Evolutionary conservation across 345 rosid genomes (phyloP).

Genomic region (Ceriops tagal): DNA sequence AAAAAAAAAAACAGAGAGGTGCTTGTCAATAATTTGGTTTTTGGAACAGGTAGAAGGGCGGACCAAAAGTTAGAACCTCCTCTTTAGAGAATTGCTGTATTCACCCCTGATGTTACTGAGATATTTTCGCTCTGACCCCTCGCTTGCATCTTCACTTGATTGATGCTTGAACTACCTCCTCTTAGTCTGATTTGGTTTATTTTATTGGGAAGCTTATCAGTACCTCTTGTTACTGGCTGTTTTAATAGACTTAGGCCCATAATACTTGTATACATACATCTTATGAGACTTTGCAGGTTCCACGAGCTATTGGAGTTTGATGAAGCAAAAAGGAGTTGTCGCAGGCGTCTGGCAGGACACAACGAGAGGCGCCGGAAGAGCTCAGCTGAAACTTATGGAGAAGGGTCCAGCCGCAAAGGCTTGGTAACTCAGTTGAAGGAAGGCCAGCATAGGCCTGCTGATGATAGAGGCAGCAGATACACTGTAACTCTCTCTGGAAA

Average conservation of each 20-base stretch:
- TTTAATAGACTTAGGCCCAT: background rate
- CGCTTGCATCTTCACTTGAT: too few relatives aligned
- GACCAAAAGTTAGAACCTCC: too few relatives aligned
- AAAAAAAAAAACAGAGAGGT: too few relatives aligned
- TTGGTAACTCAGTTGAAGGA: conserved; percentile 29
- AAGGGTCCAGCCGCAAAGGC: conserved; percentile 50
- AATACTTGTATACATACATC: background rate
- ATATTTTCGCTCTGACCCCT: background rate
- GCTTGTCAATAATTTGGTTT: too few relatives aligned
- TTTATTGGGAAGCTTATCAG: background rate
- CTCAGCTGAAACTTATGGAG: conserved; percentile 48
- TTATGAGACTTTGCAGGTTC: conserved; percentile 35
- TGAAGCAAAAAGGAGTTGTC: conserved; percentile 77
- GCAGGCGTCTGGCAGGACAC: conserved; percentile 79
- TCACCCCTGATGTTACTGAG: background rate
- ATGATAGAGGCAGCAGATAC: conserved; percentile 36
- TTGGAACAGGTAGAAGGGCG: too few relatives aligned
- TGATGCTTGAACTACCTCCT: too few relatives aligned
- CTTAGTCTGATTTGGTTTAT: too few relatives aligned
- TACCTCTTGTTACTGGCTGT: too few relatives aligned
- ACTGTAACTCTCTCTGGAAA: conserved; percentile 26
- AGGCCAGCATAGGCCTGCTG: conserved; percentile 33
- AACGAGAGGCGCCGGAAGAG: conserved; percentile 82
- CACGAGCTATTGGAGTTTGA: conserved; percentile 75
- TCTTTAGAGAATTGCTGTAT: too few relatives aligned